Conservation (phyloP, 2,329 filamentous ascomycete species). For the Xylaria sp. region DNA sequence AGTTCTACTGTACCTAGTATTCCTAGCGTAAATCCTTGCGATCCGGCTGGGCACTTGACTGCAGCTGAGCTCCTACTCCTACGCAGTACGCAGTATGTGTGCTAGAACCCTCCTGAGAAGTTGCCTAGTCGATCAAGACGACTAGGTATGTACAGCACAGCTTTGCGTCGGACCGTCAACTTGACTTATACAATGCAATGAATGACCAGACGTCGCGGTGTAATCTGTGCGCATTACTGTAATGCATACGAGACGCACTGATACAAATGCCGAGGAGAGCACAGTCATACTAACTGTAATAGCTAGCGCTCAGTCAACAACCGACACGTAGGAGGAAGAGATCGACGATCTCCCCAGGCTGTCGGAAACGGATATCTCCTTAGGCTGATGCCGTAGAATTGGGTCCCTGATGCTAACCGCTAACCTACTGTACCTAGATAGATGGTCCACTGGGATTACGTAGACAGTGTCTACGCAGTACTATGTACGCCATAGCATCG, state of each 20-base stretch:
- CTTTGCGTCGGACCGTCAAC: neutral
- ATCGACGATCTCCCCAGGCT: slow-evolving; percentile 37
- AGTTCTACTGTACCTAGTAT: neutral
- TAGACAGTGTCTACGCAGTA: neutral
- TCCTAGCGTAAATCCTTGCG: neutral
- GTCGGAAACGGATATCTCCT: slow-evolving; percentile 38
- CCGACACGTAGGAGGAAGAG: slow-evolving; percentile 24
- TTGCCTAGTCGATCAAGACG: neutral
- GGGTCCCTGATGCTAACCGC: slow-evolving; percentile 14
- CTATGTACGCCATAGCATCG: neutral
- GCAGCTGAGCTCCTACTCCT: no score
- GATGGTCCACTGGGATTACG: slow-evolving; percentile 20
- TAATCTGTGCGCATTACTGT: neutral
- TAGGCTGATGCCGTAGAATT: slow-evolving; percentile 26
- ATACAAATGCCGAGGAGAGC: slow-evolving; percentile 20
- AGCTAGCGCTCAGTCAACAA: slow-evolving; percentile 13
- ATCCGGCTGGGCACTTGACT: neutral
- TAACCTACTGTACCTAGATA: neutral
- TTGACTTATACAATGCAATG: neutral
- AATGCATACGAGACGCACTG: neutral
- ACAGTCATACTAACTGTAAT: slow-evolving; percentile 10
- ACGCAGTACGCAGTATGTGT: no score
- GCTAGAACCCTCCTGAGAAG: neutral
- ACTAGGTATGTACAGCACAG: slow-evolving; percentile 1
- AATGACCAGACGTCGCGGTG: neutral